Conservation (phyloP, 2,329 filamentous ascomycete genomes). For the Coniochaeta prunicola region DNA sequence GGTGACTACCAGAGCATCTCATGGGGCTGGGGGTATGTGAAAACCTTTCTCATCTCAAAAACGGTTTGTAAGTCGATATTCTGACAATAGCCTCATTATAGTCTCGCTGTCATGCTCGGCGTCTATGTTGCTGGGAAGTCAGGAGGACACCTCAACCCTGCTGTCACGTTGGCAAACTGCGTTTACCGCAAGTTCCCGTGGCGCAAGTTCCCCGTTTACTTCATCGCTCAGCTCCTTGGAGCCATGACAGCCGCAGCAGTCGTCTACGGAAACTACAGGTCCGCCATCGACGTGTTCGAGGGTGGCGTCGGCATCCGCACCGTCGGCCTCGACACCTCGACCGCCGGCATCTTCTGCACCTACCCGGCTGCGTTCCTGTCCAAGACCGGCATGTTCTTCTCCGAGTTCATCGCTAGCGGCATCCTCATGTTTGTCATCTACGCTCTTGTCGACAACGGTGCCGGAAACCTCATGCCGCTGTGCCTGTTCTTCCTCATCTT, state of each 20-base stretch:
- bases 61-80: not conserved
- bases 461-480: slow-evolving; percentile 50
- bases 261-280: slow-evolving; percentile 57
- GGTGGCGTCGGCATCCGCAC: slow-evolving; percentile 51
- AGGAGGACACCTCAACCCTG: slow-evolving; percentile 63
- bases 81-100: slow-evolving; percentile 10
- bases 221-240: slow-evolving; percentile 58
- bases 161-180: slow-evolving; percentile 64
- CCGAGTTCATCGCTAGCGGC: slow-evolving; percentile 60
- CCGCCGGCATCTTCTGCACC: slow-evolving; percentile 66
- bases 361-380: slow-evolving; percentile 63
- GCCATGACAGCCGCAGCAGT: slow-evolving; percentile 55
- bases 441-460: slow-evolving; percentile 56
- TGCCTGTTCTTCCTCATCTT: slow-evolving; percentile 44
- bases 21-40: slow-evolving; percentile 41
- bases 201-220: slow-evolving; percentile 63
- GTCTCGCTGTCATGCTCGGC: slow-evolving; percentile 61
- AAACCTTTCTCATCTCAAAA: not conserved
- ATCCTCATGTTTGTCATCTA: slow-evolving; percentile 68
- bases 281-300: slow-evolving; percentile 58
- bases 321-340: slow-evolving; percentile 50
- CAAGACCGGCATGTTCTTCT: slow-evolving; percentile 61
- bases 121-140: slow-evolving; percentile 60
- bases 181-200: slow-evolving; percentile 62
- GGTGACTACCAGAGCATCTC: slow-evolving; percentile 43